Conservation (phyloP, 2,329 filamentous ascomycete genomes). For the Cladosporium phlei region DNA sequence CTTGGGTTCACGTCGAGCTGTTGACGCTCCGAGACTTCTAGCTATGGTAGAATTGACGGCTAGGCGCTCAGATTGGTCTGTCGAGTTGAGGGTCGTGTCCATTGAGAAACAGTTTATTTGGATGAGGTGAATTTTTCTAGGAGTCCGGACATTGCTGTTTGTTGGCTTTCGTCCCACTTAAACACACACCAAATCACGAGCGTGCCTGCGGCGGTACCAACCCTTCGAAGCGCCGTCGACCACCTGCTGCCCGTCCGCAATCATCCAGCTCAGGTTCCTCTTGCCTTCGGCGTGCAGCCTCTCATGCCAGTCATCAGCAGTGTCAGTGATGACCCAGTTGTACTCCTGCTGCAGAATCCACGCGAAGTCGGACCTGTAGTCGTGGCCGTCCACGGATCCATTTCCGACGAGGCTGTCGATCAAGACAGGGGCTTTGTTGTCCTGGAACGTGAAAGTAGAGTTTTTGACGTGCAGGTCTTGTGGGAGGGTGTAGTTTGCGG, state of each 20-base stretch:
- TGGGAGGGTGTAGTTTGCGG: slow-evolving; percentile 17
- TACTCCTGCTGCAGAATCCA: slow-evolving; percentile 19
- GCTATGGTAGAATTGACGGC: too few species aligned
- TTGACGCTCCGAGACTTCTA: too few species aligned
- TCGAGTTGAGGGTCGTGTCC: too few species aligned
- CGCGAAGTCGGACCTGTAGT: slow-evolving; percentile 19
- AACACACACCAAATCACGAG: neutral
- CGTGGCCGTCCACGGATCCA: slow-evolving; percentile 16
- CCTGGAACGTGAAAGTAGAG: slow-evolving; percentile 13
- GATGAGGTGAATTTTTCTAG: too few species aligned
- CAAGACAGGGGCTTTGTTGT: slow-evolving; percentile 12
- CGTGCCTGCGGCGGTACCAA: slow-evolving; percentile 4
- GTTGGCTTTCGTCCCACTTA: too few species aligned
- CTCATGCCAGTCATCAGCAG: slow-evolving; percentile 19
- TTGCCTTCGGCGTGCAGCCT: slow-evolving; percentile 16
- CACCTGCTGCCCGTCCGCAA: slow-evolving; percentile 14
- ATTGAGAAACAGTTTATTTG: too few species aligned
- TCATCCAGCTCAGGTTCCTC: slow-evolving; percentile 18
- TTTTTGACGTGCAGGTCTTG: slow-evolving; percentile 15
- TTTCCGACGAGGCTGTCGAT: slow-evolving; percentile 16
- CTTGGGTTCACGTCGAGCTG: too few species aligned
- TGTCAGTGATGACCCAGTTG: slow-evolving; percentile 22
- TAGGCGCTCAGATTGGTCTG: too few species aligned
- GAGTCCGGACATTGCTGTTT: too few species aligned
- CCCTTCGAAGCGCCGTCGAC: neutral